Percentiles rank a stretch among this genome's conserved stretches.
phyloP scores from a whole-genome alignment of 805 yeast genomes.

The Zygoascus flipseniorum region DNA sequence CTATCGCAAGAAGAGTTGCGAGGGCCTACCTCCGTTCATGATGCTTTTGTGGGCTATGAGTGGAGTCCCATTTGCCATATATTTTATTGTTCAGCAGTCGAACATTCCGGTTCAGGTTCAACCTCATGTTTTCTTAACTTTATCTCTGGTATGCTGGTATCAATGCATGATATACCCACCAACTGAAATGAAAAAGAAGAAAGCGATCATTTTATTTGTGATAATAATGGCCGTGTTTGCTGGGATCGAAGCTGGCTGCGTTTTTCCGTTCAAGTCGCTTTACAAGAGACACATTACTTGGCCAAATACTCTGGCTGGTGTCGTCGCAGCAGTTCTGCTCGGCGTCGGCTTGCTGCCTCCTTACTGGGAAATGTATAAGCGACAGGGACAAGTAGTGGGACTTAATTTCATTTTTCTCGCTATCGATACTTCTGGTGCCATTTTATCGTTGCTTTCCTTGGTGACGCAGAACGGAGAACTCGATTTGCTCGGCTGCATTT shows the following conservation, averaged over 20 bases:
- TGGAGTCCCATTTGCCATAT: slow-evolving; percentile 83
- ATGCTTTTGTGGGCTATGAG: slow-evolving; percentile 72
- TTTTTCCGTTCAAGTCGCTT: slow-evolving; percentile 55
- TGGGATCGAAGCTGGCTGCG: slow-evolving; percentile 63
- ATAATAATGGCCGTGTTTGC: slow-evolving; percentile 38
- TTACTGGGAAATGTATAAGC: slow-evolving; percentile 70
- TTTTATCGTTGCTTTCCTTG: slow-evolving; percentile 61
- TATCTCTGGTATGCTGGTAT: slow-evolving; percentile 58
- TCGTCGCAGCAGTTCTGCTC: slow-evolving; percentile 65
- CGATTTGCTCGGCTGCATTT: slow-evolving; percentile 71
- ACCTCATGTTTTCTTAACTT: slow-evolving; percentile 72
- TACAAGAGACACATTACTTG: slow-evolving; percentile 46
- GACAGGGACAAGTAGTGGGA: slow-evolving; percentile 81
- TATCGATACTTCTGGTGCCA: slow-evolving; percentile 76
- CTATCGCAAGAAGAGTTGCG: slow-evolving; percentile 66
- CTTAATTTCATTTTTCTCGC: slow-evolving; percentile 72
- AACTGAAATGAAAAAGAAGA: slow-evolving; percentile 15
- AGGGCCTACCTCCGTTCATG: slow-evolving; percentile 85
- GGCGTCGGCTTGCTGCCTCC: slow-evolving; percentile 83
- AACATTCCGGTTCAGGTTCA: slow-evolving; percentile 76
- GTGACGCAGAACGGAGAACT: slow-evolving; percentile 45
- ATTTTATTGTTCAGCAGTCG: slow-evolving; percentile 62
- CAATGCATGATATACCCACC: slow-evolving; percentile 78
- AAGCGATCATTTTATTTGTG: slow-evolving; percentile 30
- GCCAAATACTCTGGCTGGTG: slow-evolving; percentile 78